Evolutionary conservation across 1,139 yeast species (phyloP).

Genomic region (Candida sp.): DNA sequence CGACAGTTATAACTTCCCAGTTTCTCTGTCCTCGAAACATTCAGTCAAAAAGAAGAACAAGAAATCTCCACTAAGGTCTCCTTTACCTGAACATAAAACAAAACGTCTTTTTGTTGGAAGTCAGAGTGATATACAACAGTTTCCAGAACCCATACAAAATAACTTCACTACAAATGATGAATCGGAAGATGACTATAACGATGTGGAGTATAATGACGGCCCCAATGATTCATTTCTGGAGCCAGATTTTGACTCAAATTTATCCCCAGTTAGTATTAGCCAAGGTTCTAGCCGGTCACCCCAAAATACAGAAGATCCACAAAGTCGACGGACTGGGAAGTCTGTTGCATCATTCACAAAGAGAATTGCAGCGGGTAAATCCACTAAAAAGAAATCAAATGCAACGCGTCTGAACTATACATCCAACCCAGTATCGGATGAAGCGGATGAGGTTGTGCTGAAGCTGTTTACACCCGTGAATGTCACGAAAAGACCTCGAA

Average conservation of each 20-base stretch:
- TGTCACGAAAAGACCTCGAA: slow-evolving; percentile 1
- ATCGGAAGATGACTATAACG: slow-evolving; percentile 6
- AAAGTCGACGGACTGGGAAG: background rate
- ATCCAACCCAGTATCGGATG: slow-evolving; percentile 9
- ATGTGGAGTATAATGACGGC: slow-evolving; percentile 8
- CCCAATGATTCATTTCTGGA: background rate
- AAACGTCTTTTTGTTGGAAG: background rate
- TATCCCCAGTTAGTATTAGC: slow-evolving; percentile 13
- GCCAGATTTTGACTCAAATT: slow-evolving; percentile 7
- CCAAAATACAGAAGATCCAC: slow-evolving; percentile 1
- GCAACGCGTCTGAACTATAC: slow-evolving; percentile 9
- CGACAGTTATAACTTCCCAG: slow-evolving; percentile 30
- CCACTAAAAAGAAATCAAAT: slow-evolving; percentile 13
- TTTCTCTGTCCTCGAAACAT: slow-evolving; percentile 17
- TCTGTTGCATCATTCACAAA: slow-evolving; percentile 29
- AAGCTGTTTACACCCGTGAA: background rate
- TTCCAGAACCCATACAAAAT: background rate
- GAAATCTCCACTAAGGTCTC: slow-evolving; percentile 33
- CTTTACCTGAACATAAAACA: slow-evolving; percentile 20
- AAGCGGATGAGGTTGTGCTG: slow-evolving; percentile 9
- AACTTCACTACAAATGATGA: slow-evolving; percentile 6
- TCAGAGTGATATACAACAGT: slow-evolving; percentile 3
- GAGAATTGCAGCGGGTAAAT: slow-evolving; percentile 38
- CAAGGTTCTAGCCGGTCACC: background rate
- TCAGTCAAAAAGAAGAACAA: slow-evolving; percentile 16